Percentiles rank a stretch among this genome's conserved stretches.
phyloP scores from a whole-genome alignment of 805 yeast species.

The Brettanomyces anomalus region DNA sequence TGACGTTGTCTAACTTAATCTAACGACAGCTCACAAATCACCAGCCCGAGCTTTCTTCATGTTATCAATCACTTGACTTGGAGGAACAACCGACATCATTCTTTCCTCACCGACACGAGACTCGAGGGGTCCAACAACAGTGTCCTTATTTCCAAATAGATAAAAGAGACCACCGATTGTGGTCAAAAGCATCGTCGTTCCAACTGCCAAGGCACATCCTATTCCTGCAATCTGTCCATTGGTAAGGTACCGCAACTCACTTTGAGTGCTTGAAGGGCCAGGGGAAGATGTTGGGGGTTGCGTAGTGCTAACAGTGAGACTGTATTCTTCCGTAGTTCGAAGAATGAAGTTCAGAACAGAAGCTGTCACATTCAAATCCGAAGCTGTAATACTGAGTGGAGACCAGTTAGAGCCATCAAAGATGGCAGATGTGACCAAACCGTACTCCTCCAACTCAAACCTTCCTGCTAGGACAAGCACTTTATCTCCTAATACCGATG shows the following conservation, averaged over 20 bases:
- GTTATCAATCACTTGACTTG: slow-evolving; percentile 34
- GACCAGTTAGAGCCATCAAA: slow-evolving; percentile 61
- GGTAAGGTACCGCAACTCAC: slow-evolving; percentile 21
- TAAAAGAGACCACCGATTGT: slow-evolving; percentile 29
- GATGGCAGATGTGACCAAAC: slow-evolving; percentile 50
- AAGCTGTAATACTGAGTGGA: slow-evolving; percentile 47
- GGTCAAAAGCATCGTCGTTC: slow-evolving; percentile 32
- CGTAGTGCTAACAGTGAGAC: slow-evolving; percentile 5
- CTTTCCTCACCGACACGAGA: slow-evolving; percentile 53
- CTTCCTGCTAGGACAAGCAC: slow-evolving; percentile 52
- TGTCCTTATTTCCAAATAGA: slow-evolving; percentile 28
- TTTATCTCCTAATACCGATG: slow-evolving; percentile 32
- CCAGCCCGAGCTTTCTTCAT: slow-evolving; percentile 13
- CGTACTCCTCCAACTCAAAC: slow-evolving; percentile 40
- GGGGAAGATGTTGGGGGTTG: slow-evolving; percentile 6
- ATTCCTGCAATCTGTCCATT: slow-evolving; percentile 63
- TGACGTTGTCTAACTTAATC: no score
- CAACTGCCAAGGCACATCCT: slow-evolving; percentile 60
- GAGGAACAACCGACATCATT: slow-evolving; percentile 56
- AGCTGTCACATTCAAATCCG: slow-evolving; percentile 15
- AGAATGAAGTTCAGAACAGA: slow-evolving; percentile 24
- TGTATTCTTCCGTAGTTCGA: slow-evolving; percentile 1
- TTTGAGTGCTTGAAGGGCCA: slow-evolving; percentile 2
- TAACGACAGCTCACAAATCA: not conserved
- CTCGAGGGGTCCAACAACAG: slow-evolving; percentile 35